Evolutionary conservation across 805 yeast species (phyloP).

Genomic region (Kuraishia hungarica): DNA sequence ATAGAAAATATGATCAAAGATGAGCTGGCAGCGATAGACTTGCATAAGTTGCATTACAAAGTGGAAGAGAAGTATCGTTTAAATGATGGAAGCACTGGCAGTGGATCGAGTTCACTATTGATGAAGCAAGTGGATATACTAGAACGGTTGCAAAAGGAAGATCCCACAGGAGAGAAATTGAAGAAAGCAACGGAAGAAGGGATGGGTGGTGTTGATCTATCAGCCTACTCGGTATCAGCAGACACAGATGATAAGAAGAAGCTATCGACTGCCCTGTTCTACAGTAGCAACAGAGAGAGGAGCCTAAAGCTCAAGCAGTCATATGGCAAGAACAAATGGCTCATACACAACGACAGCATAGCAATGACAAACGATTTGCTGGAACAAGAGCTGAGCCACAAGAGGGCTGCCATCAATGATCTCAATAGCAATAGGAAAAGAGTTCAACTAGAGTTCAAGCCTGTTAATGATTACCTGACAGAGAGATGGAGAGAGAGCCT

Average conservation of each 20-base stretch:
- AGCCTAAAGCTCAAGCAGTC: slow-evolving; percentile 29
- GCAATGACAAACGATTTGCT: slow-evolving; percentile 19
- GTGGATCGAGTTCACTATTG: not conserved
- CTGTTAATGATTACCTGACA: slow-evolving; percentile 34
- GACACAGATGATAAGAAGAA: slow-evolving; percentile 11
- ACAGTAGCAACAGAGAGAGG: slow-evolving; percentile 29
- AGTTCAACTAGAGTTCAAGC: slow-evolving; percentile 33
- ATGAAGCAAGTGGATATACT: not conserved
- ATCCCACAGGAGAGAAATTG: not conserved
- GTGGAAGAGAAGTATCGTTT: not conserved
- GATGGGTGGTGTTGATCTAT: slow-evolving; percentile 22
- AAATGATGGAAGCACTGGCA: not conserved
- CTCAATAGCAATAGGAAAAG: slow-evolving; percentile 31
- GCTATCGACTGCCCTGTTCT: slow-evolving; percentile 29
- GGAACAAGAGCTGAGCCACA: slow-evolving; percentile 22
- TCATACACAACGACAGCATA: slow-evolving; percentile 24
- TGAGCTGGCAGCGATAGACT: slow-evolving; percentile 7
- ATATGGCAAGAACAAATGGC: slow-evolving; percentile 27
- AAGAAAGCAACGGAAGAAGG: not conserved
- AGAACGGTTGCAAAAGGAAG: not conserved
- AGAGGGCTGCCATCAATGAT: slow-evolving; percentile 34
- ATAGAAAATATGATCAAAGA: slow-evolving; percentile 14
- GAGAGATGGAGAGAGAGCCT: slow-evolving; percentile 44
- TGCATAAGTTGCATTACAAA: slow-evolving; percentile 8
- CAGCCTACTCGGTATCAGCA: slow-evolving; percentile 13